phyloP scores from a whole-genome alignment of 2,329 filamentous ascomycete species.

The Trichoderma sp. region DNA sequence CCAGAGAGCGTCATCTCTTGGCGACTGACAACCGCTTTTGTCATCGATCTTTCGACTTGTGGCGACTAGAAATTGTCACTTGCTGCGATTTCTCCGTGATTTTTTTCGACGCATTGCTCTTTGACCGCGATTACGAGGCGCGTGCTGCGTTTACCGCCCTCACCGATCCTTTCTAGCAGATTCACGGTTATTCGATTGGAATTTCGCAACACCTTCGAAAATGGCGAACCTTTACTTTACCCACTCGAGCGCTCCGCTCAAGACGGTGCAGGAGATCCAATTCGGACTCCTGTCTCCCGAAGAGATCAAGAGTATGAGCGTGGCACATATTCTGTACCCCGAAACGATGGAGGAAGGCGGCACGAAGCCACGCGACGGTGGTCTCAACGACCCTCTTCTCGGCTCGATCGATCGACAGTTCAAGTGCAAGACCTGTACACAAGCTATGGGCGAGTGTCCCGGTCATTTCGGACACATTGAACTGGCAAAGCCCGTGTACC shows the following conservation, averaged over 20 bases:
- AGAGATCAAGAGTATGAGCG: slow-evolving; percentile 99
- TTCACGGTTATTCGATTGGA: background rate
- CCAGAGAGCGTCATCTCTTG: slow-evolving; percentile 48
- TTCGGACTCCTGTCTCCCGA: slow-evolving; percentile 97
- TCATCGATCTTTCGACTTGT: slow-evolving; percentile 41
- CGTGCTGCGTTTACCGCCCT: slow-evolving; percentile 30
- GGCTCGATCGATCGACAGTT: slow-evolving; percentile 95
- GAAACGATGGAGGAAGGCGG: slow-evolving; percentile 99
- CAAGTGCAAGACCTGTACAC: slow-evolving; percentile 94
- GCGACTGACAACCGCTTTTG: slow-evolving; percentile 39
- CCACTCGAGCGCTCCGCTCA: slow-evolving; percentile 92
- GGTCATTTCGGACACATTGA: slow-evolving; percentile 99
- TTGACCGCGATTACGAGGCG: slow-evolving; percentile 30
- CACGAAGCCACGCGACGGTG: slow-evolving; percentile 85
- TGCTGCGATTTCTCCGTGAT: slow-evolving; percentile 36
- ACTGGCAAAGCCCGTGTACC: slow-evolving; percentile 92
- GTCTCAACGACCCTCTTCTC: slow-evolving; percentile 92
- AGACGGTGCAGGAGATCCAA: slow-evolving; percentile 98
- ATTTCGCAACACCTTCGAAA: slow-evolving; percentile 47
- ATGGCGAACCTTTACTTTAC: slow-evolving; percentile 94
- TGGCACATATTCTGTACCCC: slow-evolving; percentile 94
- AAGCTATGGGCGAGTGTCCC: slow-evolving; percentile 93
- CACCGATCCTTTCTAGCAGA: slow-evolving; percentile 31
- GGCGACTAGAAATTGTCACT: slow-evolving; percentile 34
- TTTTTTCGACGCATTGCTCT: slow-evolving; percentile 22